Evolutionary conservation across 2,329 filamentous ascomycete genomes (phyloP).

Genomic region (Diplodia intermedia): DNA sequence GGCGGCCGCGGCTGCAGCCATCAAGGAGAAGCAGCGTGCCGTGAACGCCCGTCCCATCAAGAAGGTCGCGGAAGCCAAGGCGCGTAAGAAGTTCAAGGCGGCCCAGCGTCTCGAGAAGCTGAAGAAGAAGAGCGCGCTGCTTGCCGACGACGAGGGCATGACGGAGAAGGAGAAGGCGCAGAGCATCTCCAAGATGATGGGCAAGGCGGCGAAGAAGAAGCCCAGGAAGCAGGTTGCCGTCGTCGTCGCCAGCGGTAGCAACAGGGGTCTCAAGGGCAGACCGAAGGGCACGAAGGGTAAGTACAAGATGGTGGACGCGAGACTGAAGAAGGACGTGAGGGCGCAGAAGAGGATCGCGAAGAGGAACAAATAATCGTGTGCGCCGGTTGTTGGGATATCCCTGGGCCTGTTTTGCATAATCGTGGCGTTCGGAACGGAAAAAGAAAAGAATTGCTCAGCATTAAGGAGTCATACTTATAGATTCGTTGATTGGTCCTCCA

Average conservation of each 20-base stretch:
- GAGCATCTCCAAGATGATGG: slow-evolving; percentile 80
- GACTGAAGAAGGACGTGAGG: slow-evolving; percentile 95
- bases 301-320: slow-evolving; percentile 95
- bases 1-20: slow-evolving; percentile 85
- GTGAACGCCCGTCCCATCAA: slow-evolving; percentile 97
- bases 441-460: slow-evolving; percentile 6
- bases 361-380: slow-evolving; percentile 59
- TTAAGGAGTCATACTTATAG: background rate
- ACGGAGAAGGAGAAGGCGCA: slow-evolving; percentile 96
- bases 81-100: slow-evolving; percentile 95
- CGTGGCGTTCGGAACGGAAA: slow-evolving; percentile 6
- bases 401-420: slow-evolving; percentile 5
- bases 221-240: slow-evolving; percentile 82
- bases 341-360: slow-evolving; percentile 83
- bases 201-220: slow-evolving; percentile 83
- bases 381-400: slow-evolving; percentile 4
- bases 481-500: background rate
- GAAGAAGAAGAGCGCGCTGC: slow-evolving; percentile 92
- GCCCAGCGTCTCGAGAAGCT: slow-evolving; percentile 91
- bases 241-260: slow-evolving; percentile 84
- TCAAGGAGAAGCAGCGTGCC: slow-evolving; percentile 92
- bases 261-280: slow-evolving; percentile 83
- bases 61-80: slow-evolving; percentile 96
- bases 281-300: slow-evolving; percentile 92
- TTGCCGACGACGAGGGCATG: slow-evolving; percentile 88